These are phyloP conservation scores for Alloteropsis semialata DNA, from an alignment of 176 grass and related monocot species.

Conservation along the genomic window DNA sequence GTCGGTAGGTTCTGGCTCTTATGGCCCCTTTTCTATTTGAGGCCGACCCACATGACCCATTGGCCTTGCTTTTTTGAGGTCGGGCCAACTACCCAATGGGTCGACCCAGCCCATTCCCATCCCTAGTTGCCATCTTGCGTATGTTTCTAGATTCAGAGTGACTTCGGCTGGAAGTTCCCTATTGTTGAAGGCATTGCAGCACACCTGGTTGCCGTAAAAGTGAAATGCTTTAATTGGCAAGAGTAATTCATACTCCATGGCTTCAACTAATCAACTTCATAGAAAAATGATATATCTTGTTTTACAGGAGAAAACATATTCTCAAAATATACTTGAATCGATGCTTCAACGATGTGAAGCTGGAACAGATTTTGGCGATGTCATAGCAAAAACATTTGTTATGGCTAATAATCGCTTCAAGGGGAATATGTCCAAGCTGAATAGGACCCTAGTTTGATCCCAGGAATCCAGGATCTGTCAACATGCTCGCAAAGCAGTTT, in stretches of 20 bases:
- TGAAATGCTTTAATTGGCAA: not conserved
- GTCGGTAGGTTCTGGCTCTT: too few relatives aligned
- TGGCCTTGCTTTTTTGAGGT: too few relatives aligned
- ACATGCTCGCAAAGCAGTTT: not conserved
- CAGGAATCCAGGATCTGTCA: not conserved
- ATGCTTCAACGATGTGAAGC: not conserved
- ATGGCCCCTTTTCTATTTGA: too few relatives aligned
- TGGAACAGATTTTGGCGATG: not conserved
- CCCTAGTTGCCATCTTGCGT: not conserved
- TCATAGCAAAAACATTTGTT: not conserved
- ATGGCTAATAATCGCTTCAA: not conserved
- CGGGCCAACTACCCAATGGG: too few relatives aligned
- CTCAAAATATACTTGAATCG: not conserved
- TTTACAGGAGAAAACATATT: not conserved
- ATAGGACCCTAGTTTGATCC: not conserved
- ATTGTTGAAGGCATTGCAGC: not conserved
- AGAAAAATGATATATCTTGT: not conserved
- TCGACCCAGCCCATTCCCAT: too few relatives aligned
- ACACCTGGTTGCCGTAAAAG: slow-evolving; percentile 16
- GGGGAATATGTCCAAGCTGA: not conserved
- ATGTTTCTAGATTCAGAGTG: slow-evolving; percentile 12
- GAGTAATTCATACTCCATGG: not conserved
- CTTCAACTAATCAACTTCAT: not conserved
- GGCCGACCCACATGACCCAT: too few relatives aligned
- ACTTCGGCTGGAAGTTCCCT: slow-evolving; percentile 7